These are phyloP conservation scores for Paecilomyces dactylethromorphus DNA, from an alignment of 2,329 filamentous ascomycete genomes.

Conservation along the genomic window DNA sequence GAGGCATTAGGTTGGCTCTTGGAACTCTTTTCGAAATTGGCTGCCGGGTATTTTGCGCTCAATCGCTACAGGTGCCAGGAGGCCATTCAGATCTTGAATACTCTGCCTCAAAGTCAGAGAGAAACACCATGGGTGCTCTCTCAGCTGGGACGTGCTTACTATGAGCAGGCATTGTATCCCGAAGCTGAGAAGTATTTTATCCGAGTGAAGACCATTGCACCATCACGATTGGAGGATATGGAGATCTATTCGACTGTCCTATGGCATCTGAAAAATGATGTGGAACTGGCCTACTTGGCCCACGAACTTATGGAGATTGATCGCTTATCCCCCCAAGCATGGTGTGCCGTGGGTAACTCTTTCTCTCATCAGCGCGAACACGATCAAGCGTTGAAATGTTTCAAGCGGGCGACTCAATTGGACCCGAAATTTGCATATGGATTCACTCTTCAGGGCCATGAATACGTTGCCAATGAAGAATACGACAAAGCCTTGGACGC, in stretches of 20 bases:
- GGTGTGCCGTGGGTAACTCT: slow-evolving; percentile 92
- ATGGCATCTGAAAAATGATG: slow-evolving; percentile 94
- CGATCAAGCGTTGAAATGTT: slow-evolving; percentile 88
- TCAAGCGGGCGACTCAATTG: slow-evolving; percentile 87
- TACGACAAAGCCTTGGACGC: slow-evolving; percentile 88
- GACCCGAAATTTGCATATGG: slow-evolving; percentile 90
- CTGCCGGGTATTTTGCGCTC: slow-evolving; percentile 69
- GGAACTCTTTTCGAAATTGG: slow-evolving; percentile 75
- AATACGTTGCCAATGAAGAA: slow-evolving; percentile 92
- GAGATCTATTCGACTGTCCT: slow-evolving; percentile 97
- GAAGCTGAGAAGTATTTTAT: slow-evolving; percentile 85
- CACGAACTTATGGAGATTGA: slow-evolving; percentile 83
- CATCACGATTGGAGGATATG: slow-evolving; percentile 86
- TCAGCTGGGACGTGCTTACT: slow-evolving; percentile 83
- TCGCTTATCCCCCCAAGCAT: slow-evolving; percentile 86
- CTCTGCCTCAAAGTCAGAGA: slow-evolving; percentile 66
- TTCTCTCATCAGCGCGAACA: slow-evolving; percentile 90
- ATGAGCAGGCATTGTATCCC: slow-evolving; percentile 78
- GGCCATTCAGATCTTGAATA: slow-evolving; percentile 66
- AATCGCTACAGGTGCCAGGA: slow-evolving; percentile 73
- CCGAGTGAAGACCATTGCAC: slow-evolving; percentile 69
- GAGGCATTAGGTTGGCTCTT: slow-evolving; percentile 72
- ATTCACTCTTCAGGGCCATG: slow-evolving; percentile 91
- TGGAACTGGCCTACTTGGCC: slow-evolving; percentile 83
- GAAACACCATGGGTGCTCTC: slow-evolving; percentile 92